These are phyloP conservation scores for Carex arenaria DNA, from an alignment of 202 grass and related monocot species.

Conservation along the genomic window DNA sequence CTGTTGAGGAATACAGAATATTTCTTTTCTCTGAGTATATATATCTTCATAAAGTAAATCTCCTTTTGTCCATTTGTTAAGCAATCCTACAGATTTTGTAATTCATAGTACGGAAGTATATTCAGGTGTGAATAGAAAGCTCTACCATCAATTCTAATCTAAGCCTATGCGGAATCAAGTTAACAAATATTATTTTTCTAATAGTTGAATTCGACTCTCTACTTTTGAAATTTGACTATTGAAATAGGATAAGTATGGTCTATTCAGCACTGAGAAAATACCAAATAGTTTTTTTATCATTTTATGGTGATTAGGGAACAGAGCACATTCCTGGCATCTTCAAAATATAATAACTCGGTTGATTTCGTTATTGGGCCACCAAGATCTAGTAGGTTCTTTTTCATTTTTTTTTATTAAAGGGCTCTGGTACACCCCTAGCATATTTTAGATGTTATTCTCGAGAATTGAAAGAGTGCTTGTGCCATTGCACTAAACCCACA, in stretches of 20 bases:
- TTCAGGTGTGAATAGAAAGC: no score
- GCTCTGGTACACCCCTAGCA: no score
- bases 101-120: not conserved
- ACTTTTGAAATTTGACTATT: not conserved
- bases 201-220: not conserved
- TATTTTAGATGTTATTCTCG: no score
- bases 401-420: no score
- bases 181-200: not conserved
- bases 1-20: not conserved
- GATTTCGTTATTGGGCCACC: no score
- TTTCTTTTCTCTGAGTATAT: not conserved
- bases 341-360: not conserved
- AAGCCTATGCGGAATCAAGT: not conserved
- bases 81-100: not conserved
- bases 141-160: not conserved
- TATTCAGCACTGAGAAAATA: not conserved
- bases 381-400: no score
- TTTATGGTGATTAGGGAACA: not conserved
- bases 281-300: no score
- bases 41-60: not conserved
- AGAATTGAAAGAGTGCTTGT: no score
- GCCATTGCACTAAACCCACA: no score
- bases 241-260: not conserved
- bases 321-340: not conserved
- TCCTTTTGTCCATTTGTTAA: not conserved